These are phyloP conservation scores for Solanum tacnaense DNA, from an alignment of 257 asterid species.

Conservation along the genomic window DNA sequence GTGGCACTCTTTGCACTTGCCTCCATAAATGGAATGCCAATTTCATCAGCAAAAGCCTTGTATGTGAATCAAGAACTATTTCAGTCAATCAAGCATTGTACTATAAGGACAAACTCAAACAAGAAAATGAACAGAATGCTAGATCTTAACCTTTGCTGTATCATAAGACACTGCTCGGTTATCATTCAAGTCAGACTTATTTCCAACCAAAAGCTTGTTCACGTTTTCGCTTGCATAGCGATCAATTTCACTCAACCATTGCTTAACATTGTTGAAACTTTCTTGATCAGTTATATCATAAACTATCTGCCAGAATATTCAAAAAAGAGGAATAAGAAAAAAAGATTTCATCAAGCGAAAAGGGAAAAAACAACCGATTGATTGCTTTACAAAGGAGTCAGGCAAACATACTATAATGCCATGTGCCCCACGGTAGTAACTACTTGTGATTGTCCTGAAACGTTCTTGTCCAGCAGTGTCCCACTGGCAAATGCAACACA, in stretches of 20 bases:
- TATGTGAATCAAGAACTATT: not conserved
- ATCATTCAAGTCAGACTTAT: slow-evolving; percentile 58
- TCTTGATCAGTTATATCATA: slow-evolving; percentile 76
- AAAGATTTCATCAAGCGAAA: not conserved
- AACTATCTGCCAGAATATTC: slow-evolving; percentile 37
- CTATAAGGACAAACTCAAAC: not conserved
- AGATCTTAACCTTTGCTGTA: slow-evolving; percentile 57
- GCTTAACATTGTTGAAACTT: slow-evolving; percentile 79
- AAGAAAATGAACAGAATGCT: not conserved
- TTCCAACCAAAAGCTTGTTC: slow-evolving; percentile 77
- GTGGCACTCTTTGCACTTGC: slow-evolving; percentile 66
- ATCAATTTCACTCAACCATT: slow-evolving; percentile 77
- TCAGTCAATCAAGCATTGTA: not conserved
- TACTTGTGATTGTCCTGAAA: slow-evolving; percentile 80
- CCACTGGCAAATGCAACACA: slow-evolving; percentile 35
- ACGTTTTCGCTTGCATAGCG: slow-evolving; percentile 83
- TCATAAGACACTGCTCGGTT: slow-evolving; percentile 67
- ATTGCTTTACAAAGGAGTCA: not conserved
- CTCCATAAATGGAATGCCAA: slow-evolving; percentile 81
- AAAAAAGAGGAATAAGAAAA: slow-evolving; percentile 2
- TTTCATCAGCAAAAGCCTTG: slow-evolving; percentile 75
- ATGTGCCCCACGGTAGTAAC: slow-evolving; percentile 92
- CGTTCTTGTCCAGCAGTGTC: slow-evolving; percentile 96
- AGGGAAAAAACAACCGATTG: not conserved
- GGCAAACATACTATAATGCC: slow-evolving; percentile 64